Evolutionary conservation across 495 filamentous ascomycete species (phyloP).

Genomic region (Pseudevernia furfuracea): DNA sequence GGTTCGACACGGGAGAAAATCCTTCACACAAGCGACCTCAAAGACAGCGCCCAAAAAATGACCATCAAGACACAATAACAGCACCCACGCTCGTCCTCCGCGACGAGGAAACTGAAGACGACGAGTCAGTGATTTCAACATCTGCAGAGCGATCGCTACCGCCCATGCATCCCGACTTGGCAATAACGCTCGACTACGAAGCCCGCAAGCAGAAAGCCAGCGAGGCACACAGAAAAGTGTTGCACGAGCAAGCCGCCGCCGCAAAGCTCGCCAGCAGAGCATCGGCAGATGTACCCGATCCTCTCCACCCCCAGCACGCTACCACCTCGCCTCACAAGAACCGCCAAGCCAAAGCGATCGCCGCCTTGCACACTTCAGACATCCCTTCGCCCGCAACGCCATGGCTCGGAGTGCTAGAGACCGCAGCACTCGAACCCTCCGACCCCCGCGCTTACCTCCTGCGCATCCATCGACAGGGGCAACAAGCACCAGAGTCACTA

Average conservation of each 20-base stretch:
- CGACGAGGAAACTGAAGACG: conserved; percentile 19
- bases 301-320: not conserved
- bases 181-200: conserved; percentile 34
- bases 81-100: conserved; percentile 6
- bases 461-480: conserved; percentile 12
- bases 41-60: not conserved
- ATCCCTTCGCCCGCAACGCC: not conserved
- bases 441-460: conserved; percentile 27
- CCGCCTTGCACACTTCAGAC: conserved; percentile 22
- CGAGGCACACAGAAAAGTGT: conserved; percentile 24
- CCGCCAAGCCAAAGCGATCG: conserved; percentile 33
- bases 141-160: not conserved
- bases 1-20: conserved; percentile 28
- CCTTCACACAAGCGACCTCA: not conserved
- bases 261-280: not conserved
- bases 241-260: conserved; percentile 20
- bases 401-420: not conserved
- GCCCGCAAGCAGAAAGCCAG: conserved; percentile 29
- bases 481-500: not conserved
- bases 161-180: conserved; percentile 26
- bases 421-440: not conserved
- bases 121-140: not conserved
- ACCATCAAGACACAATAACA: not conserved
- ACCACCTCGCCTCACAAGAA: conserved; percentile 32
- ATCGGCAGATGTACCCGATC: not conserved